Evolutionary conservation across 2,329 filamentous ascomycete genomes (phyloP).

Genomic region (Hymenoscyphus occultus): DNA sequence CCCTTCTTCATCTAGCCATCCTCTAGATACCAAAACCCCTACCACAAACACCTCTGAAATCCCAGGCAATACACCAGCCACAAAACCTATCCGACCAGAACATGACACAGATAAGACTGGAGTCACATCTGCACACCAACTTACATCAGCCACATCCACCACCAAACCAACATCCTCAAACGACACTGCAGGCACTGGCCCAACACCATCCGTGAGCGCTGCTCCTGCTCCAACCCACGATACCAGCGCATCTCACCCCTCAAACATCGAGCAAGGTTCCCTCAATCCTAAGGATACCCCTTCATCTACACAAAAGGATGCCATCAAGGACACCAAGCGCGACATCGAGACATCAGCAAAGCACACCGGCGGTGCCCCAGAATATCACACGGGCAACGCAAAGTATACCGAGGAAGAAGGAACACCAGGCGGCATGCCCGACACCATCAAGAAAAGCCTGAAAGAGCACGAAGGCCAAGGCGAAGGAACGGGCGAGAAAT

Average conservation of each 20-base stretch:
- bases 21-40: background rate
- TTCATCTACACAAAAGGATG: slow-evolving; percentile 1
- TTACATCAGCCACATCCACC: slow-evolving; percentile 17
- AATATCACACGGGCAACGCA: background rate
- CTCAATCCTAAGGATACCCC: slow-evolving; percentile 36
- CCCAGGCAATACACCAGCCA: slow-evolving; percentile 16
- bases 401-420: slow-evolving; percentile 12
- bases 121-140: slow-evolving; percentile 11
- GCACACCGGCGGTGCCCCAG: background rate
- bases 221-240: slow-evolving; percentile 8
- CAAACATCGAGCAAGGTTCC: slow-evolving; percentile 38
- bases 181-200: slow-evolving; percentile 15
- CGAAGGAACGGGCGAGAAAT: slow-evolving; percentile 54
- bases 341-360: slow-evolving; percentile 16
- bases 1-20: background rate
- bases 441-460: slow-evolving; percentile 18
- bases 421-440: background rate
- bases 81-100: slow-evolving; percentile 18
- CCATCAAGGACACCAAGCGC: slow-evolving; percentile 19
- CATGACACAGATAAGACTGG: slow-evolving; percentile 17
- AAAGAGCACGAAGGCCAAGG: slow-evolving; percentile 35
- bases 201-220: slow-evolving; percentile 26
- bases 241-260: slow-evolving; percentile 14
- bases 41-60: slow-evolving; percentile 2
- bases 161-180: slow-evolving; percentile 13